Base-by-base conservation (phyloP, 805 yeast genomes). In the Starmerella bacillaris region DNA sequence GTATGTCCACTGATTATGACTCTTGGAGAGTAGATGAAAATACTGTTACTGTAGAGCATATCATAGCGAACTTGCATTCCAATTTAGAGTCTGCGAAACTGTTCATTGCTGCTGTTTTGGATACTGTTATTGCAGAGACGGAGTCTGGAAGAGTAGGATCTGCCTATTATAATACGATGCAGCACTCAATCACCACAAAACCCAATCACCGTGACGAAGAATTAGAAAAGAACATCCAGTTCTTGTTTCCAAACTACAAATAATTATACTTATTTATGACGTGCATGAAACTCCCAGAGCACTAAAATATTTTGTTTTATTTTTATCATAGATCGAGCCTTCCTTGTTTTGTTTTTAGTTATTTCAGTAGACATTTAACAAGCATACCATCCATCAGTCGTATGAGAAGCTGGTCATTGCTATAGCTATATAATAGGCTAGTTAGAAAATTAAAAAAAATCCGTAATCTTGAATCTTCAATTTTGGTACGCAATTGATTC, bases 1-100 rank as follows among this genome's bases (percentile, higher is more conserved):
- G 99, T 60, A 89, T 89, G 99, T 76, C 93, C 1, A 89, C 99
- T 3, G 99, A 89, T 57, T 89, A 89, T 59, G 99, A 89, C 54
- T 92, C 98, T 18, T 89, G 99, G 99, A 78, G 83, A 53, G 92
- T 77, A 50, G 72, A 70, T 36, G 96, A 75, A 53, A 95, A 86
- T 51, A 86, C 96, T 2, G 99, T 89, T 32, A 84, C 96, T 6
- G 96, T 89, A n/a, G 95, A 84, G 60, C 78, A 92, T 4, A 94
- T 89, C 28, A 83, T 89, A 34, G 82, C 92, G 37, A 79, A 89
- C 56, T 67, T 86, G 53, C 70, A 70, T 51, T 89, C 93, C 40
- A 89, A 89, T 60, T 66, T 78, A 34, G 75, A 70, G 24, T 86
- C 86, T 51, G 96, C 98, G 7, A 76, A 78, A 54, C 62, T 60